These are phyloP conservation scores for Boletus pseudopeckii DNA, from an alignment of 768 basidiomycete species.

Conservation along the genomic window DNA sequence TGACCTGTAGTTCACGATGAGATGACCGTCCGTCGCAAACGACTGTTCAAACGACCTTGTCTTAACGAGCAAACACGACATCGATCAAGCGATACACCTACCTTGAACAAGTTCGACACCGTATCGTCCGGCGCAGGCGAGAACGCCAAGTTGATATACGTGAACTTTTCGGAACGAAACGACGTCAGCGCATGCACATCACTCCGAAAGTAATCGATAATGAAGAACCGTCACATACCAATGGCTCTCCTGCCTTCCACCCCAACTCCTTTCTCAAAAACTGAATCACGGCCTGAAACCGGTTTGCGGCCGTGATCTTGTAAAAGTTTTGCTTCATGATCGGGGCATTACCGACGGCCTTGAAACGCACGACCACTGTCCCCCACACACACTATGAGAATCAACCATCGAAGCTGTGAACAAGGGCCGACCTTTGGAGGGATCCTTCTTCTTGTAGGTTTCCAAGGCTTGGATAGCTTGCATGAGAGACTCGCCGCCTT, in stretches of 20 bases:
- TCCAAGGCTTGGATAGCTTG: conserved; percentile 74
- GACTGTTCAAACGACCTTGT: conserved; percentile 44
- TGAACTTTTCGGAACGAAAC: conserved; percentile 42
- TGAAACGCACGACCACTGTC: conserved; percentile 93
- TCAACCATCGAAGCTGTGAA: not conserved
- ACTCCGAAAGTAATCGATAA: not conserved
- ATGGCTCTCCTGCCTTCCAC: conserved; percentile 80
- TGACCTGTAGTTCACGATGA: conserved; percentile 91
- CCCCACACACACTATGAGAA: not conserved
- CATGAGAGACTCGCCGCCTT: conserved; percentile 29
- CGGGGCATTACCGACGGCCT: conserved; percentile 94
- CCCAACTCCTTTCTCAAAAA: conserved; percentile 87
- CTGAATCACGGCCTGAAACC: conserved; percentile 93
- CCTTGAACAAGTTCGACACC: conserved; percentile 68
- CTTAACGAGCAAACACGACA: conserved; percentile 1
- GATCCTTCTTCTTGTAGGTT: conserved; percentile 83
- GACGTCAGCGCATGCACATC: conserved; percentile 21
- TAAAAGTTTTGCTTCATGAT: conserved; percentile 99
- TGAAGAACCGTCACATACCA: conserved; percentile 48
- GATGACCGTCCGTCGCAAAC: conserved; percentile 82
- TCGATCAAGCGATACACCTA: conserved; percentile 19
- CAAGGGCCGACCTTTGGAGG: conserved; percentile 57
- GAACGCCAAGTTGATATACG: conserved; percentile 76
- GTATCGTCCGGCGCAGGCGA: conserved; percentile 76
- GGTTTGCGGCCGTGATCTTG: conserved; percentile 92